Base-by-base conservation (phyloP, 306 rosid genomes). In the Rosa chinensis region DNA sequence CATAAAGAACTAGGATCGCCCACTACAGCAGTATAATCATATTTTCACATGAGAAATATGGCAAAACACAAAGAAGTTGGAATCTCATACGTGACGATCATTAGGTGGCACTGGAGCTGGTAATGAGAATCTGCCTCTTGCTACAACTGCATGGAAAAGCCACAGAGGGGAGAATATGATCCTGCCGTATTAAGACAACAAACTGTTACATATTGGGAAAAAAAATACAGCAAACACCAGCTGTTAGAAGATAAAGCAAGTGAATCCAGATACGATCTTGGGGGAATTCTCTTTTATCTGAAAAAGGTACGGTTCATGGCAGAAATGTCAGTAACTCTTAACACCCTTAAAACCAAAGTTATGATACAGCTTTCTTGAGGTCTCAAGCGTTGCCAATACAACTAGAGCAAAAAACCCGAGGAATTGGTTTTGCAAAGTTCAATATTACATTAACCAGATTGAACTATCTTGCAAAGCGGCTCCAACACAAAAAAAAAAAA, bases 91-190 rank as follows among this genome's bases (percentile, higher is more conserved):
- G 80, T 86, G 86, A 68, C 97, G 97, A 82, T 80, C 97, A 82
- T 91, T 88, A 85, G 99, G 97, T 81, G 82, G 72, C 3, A 91
- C 64, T 58, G 99, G 99, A 86, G 99, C 97, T 20, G 99, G 97
- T 86, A 94, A 72, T 59, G 99, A 94, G 84, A 94, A 92, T 82
- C 99, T 88, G 74, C 93, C 92, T 44, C 99, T 85, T n/a, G 97
- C 89, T 42, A 88, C 86, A 84, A 87, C 87, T 40, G 81, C 86
- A 84, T 94, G 97, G 81, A 94, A 92, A 81, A 88, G 73, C 97
- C 99, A 94, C 14, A 94, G 78, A 56, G 97, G 91, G 12, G 84
- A 74, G 85, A 92, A 92, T 66, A 94, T 76, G 32, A 76, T 50
- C 97, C 99, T 94, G 88, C 82, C 74, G 75, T 69, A 75, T n/a